Evolutionary conservation across 306 rosid species (phyloP).

Genomic region (Malus sieversii): DNA sequence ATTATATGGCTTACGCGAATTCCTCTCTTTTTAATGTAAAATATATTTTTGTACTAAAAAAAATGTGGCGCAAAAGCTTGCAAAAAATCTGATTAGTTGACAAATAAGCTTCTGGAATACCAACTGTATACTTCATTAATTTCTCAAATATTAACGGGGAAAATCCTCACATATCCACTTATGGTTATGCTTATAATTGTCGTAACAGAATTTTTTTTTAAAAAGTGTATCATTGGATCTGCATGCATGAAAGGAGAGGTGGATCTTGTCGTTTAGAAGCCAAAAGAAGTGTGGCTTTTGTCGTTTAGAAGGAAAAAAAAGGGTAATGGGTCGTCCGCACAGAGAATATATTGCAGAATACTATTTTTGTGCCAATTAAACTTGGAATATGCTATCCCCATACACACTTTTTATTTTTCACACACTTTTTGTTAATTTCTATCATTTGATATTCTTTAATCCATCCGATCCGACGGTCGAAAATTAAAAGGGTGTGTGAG

Average conservation of each 20-base stretch:
- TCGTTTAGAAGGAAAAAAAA: background rate
- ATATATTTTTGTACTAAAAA: no score
- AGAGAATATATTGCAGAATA: background rate
- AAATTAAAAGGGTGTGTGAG: no score
- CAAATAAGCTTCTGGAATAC: background rate
- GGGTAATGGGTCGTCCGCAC: background rate
- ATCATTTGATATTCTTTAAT: no score
- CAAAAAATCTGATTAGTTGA: background rate
- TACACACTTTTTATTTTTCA: no score
- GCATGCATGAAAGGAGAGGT: background rate
- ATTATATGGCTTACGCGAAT: no score
- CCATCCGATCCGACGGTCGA: no score
- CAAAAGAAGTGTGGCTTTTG: background rate
- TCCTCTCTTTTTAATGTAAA: no score
- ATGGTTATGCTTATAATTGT: background rate
- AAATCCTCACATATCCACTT: background rate
- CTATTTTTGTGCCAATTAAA: slow-evolving; percentile 3
- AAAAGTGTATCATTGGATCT: background rate
- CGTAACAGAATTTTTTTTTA: background rate
- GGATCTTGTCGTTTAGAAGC: background rate
- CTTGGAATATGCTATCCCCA: background rate
- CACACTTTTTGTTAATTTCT: no score
- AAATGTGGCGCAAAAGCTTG: background rate
- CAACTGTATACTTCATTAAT: background rate
- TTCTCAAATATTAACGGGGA: background rate